Percentiles rank a stretch among this genome's conserved stretches.
These are phyloP conservation scores for Populus trichocarpa DNA, from an alignment of 441 rosid genomes.

Conservation along the genomic window DNA sequence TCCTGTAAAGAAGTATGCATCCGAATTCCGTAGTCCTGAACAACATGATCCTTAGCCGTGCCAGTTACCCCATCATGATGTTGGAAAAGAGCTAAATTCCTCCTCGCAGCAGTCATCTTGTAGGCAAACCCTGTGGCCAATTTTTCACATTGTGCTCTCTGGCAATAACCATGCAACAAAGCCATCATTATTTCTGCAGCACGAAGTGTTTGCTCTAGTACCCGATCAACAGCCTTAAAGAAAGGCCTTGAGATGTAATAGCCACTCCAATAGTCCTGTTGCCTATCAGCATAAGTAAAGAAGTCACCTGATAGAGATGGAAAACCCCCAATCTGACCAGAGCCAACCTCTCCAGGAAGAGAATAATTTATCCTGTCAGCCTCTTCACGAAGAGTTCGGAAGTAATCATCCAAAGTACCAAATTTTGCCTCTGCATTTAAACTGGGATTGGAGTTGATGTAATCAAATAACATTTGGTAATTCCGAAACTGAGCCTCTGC, in stretches of 20 bases:
- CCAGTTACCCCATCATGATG: conserved; percentile 99
- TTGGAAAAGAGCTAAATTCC: conserved; percentile 97
- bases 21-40: conserved; percentile 79
- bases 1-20: conserved; percentile 94
- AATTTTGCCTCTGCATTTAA: conserved; percentile 81
- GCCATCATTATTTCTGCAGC: conserved; percentile 90
- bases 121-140: conserved; percentile 68
- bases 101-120: conserved; percentile 93
- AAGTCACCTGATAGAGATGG: conserved; percentile 97
- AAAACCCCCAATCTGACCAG: conserved; percentile 74
- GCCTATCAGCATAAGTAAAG: conserved; percentile 92
- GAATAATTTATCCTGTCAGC: conserved; percentile 81
- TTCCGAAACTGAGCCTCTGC: conserved; percentile 95
- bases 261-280: conserved; percentile 98
- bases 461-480: conserved; percentile 84
- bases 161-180: conserved; percentile 84
- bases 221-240: conserved; percentile 97
- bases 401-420: conserved; percentile 94
- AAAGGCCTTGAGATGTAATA: conserved; percentile 97
- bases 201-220: conserved; percentile 85
- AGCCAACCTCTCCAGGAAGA: conserved; percentile 75
- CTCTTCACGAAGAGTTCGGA: conserved; percentile 74
- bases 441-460: conserved; percentile 83
- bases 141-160: conserved; percentile 80
- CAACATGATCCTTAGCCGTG: conserved; percentile 95